phyloP scores from a whole-genome alignment of 352 stramenopile genomes.

The Sclerospora graminicola region DNA sequence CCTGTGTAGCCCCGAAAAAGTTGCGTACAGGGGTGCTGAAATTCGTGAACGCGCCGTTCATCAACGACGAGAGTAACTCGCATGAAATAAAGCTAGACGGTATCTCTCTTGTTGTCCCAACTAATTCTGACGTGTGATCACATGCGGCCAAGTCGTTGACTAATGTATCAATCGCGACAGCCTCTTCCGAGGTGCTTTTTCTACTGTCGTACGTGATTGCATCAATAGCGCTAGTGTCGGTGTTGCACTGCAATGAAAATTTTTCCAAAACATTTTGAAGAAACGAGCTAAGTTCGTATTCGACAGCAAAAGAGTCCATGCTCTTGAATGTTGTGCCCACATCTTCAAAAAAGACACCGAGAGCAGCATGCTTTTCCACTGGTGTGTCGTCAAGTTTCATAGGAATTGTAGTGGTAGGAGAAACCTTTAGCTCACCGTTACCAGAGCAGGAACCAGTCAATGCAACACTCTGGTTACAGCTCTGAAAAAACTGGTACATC shows the following conservation, averaged over 20 bases:
- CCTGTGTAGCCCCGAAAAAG: conserved; percentile 31
- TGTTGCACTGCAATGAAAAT: conserved; percentile 37
- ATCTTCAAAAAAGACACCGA: conserved; percentile 24
- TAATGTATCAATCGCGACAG: conserved; percentile 34
- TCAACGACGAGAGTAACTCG: conserved; percentile 48
- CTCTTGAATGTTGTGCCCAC: conserved; percentile 24
- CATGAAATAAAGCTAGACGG: conserved; percentile 51
- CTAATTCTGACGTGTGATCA: conserved; percentile 31
- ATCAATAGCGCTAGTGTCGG: conserved; percentile 13
- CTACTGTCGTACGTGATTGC: conserved; percentile 31
- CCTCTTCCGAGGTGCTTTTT: conserved; percentile 33
- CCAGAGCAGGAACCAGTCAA: conserved; percentile 22
- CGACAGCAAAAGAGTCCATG: conserved; percentile 27
- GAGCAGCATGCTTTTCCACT: conserved; percentile 20
- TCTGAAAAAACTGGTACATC: conserved; percentile 55
- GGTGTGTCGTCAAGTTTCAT: conserved; percentile 22
- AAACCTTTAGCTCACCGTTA: conserved; percentile 19
- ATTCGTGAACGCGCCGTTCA: conserved; percentile 71
- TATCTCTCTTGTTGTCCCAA: conserved; percentile 24
- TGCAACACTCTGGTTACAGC: conserved; percentile 31
- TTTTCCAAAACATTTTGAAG: conserved; percentile 45
- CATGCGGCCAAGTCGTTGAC: conserved; percentile 41
- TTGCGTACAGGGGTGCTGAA: conserved; percentile 51
- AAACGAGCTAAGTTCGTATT: conserved; percentile 54
- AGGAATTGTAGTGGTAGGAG: conserved; percentile 19